Base-by-base conservation (phyloP, 768 basidiomycete genomes). In the Pholiota conissans region DNA sequence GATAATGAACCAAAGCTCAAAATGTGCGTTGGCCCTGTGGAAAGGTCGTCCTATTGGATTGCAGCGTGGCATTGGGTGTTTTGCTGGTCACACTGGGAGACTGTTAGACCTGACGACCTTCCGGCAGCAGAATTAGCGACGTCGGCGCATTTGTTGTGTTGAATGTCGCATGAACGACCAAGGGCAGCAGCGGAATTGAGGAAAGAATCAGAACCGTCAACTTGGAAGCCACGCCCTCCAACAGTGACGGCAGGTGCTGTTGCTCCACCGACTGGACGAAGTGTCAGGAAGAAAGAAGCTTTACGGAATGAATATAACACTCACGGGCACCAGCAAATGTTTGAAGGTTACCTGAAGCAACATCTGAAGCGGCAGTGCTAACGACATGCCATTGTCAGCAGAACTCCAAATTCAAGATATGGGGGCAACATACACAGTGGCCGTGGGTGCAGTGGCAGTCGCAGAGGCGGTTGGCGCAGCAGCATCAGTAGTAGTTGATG, bases 111-210 rank as follows among this genome's bases (percentile, higher is more conserved):
- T 28, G 67, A 49, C 1, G 67, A 63, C 46, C 67, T 69, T n/a
- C 76, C 72, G 30, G 66, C 66, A 22, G 67, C 72, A 34, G 78
- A 76, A 74, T 84, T 84, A 16, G 81, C 80, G 24, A 73, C 62
- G 66, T 84, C 73, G 34, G 81, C 80, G 60, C 84, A 86, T 30
- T 67, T 56, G 69, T 84, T 85, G 66, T 84, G 77, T 67, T 85
- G 83, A 35, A 82, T 75, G 61, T 83, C 81, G 69, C 85, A 86
- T 1, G 82, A 82, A 28, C 84, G 79, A 20, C 79, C 80, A 29
- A 85, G 73, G 16, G 84, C 84, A 37, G 77, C 79, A 29, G 68
- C 68, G 13, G 71, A 35, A 64, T 82, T 80, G 29, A 82, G 60
- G 77, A 85, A 85, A 39, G 65, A 60, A 37, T 78, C 76, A 45